Evolutionary conservation across 73 alveolate species (phyloP), one percentile per base, ranked within the genome.

Genomic region (Tetrahymena thermophila): DNA sequence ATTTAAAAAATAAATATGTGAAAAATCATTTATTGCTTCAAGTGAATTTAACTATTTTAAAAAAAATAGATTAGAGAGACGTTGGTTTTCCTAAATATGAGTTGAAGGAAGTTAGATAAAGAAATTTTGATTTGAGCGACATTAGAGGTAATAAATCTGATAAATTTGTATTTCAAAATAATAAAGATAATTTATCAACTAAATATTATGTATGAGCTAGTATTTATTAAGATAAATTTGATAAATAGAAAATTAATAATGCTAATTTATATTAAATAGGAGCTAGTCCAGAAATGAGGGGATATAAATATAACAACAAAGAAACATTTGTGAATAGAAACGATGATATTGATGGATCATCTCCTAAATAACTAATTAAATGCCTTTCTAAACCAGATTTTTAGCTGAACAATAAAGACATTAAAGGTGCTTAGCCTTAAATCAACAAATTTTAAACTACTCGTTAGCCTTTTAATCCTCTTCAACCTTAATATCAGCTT

Each of bases 401-500:
- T 40, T 96, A 96, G 93, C 85, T 97, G 50, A 94, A 94, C 23
- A 56, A 93, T 93, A 93, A 71, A 43, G 99, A 98, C 71, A 97
- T 98, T 21, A 97, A 96, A 85, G 96, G 96, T 38, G 85, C 99
- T 2, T 31, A 93, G 44, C 99, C 99, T 38, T 94, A 97, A 42
- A 96, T 96, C n/a, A 97, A 93, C 35, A 95, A 97, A 85, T 98
- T 98, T 96, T 56, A 94, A 35, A 96, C 99, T 10, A 94, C 96
- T 17, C 93, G 99, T 44, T 35, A 40, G 8, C 97, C 97, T 25
- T 84, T 89, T 34, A 97, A 98, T 93, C 99, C 99, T 14, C 97
- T 99, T 34, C 97, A 98, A 94, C 99, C 99, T 31, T 94, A 85
- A 85, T 99, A 99, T 95, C 96, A 96, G 84, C 96, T 99, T 14